Conservation (phyloP, 2,329 filamentous ascomycete species). For the Fusarium sp. region DNA sequence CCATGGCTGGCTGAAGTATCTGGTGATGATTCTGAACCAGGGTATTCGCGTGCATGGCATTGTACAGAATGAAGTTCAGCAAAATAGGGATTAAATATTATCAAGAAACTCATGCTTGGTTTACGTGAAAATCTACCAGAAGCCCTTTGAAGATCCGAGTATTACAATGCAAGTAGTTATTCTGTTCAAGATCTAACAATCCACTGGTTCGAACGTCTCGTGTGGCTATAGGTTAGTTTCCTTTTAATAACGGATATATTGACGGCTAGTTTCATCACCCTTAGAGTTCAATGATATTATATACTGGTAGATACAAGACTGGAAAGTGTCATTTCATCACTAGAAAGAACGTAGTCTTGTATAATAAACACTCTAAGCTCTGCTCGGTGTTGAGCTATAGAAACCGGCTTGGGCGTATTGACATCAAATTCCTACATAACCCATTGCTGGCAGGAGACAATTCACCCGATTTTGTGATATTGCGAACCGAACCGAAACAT, state of each 20-base stretch:
- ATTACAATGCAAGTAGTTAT: not conserved
- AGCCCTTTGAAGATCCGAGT: not conserved
- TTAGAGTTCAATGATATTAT: not conserved
- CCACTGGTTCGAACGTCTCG: not conserved
- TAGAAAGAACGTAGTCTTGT: not conserved
- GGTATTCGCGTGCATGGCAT: not conserved
- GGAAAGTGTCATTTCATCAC: too few relatives aligned
- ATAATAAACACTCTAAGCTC: not conserved
- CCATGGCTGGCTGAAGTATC: not conserved
- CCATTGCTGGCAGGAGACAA: not conserved
- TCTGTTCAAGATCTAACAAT: not conserved
- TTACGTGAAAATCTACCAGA: not conserved
- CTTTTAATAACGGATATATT: not conserved
- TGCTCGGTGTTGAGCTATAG: not conserved
- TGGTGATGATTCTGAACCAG: not conserved
- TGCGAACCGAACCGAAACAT: not conserved
- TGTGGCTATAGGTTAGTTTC: not conserved
- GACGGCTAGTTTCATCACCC: not conserved
- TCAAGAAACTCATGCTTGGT: rapidly evolving
- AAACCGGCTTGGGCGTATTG: not conserved
- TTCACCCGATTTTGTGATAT: not conserved
- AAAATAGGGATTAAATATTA: not conserved
- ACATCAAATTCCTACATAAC: not conserved
- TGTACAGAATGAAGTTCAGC: too few relatives aligned
- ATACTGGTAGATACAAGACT: not conserved